Conservation (phyloP, 75 land plant species). For the Cryptomeria japonica region DNA sequence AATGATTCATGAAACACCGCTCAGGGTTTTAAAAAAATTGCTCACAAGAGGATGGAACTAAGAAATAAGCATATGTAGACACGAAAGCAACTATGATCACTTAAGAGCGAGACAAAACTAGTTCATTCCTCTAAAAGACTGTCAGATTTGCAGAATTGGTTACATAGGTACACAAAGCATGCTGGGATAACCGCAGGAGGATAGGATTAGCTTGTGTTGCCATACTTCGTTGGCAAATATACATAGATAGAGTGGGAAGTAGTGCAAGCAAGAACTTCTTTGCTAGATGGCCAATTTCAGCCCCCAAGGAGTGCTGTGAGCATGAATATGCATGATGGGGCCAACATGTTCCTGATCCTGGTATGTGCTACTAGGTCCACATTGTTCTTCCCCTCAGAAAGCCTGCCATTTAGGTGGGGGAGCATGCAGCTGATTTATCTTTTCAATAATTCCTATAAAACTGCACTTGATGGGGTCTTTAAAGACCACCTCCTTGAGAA, state of each 20-base stretch:
- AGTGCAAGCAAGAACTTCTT: not conserved
- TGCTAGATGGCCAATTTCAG: not conserved
- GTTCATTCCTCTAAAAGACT: no score
- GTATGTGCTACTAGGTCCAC: not conserved
- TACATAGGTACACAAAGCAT: no score
- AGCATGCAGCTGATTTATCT: not conserved
- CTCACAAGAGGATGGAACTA: no score
- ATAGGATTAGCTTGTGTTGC: no score
- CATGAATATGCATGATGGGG: not conserved
- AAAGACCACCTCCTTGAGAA: not conserved
- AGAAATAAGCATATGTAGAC: no score
- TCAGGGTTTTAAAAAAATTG: no score
- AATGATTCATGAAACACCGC: no score
- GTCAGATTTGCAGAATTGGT: no score
- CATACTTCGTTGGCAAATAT: not conserved
- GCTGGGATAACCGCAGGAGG: no score
- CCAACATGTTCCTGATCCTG: not conserved
- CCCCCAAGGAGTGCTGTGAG: not conserved
- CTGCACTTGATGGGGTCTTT: not conserved
- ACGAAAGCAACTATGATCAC: no score
- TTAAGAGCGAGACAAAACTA: no score
- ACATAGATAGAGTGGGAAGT: not conserved
- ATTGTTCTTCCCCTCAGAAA: not conserved
- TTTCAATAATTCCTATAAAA: not conserved
- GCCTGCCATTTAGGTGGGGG: not conserved